Percentiles rank a stretch among this genome's conserved stretches.
These are phyloP conservation scores for Amauroascus niger DNA, from an alignment of 2,329 filamentous ascomycete species.

Conservation along the genomic window DNA sequence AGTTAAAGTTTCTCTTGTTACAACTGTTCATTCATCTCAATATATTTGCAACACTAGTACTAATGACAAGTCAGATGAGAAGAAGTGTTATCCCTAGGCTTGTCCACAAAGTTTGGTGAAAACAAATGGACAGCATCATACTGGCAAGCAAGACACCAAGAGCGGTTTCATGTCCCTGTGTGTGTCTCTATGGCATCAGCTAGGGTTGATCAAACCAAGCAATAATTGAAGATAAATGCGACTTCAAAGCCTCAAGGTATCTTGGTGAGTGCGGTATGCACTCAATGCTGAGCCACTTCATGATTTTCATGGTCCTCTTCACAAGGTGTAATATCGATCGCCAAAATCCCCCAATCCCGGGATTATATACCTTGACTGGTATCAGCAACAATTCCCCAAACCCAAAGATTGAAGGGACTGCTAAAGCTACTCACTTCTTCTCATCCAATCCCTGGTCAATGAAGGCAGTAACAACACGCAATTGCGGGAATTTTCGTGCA, in stretches of 20 bases:
- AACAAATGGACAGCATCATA: background rate
- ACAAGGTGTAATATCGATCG: slow-evolving; percentile 90
- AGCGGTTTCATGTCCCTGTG: too few species aligned
- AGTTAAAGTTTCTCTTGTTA: background rate
- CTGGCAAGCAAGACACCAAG: too few species aligned
- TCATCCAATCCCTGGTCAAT: slow-evolving; percentile 93
- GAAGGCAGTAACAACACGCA: slow-evolving; percentile 90
- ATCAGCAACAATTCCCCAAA: slow-evolving; percentile 13
- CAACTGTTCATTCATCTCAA: background rate
- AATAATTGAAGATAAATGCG: background rate
- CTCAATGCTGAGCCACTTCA: background rate
- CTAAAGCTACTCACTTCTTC: slow-evolving; percentile 66
- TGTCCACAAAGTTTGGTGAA: too few species aligned
- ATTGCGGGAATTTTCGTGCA: slow-evolving; percentile 74
- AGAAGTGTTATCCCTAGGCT: too few species aligned
- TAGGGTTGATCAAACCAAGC: too few species aligned
- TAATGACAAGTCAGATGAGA: too few species aligned
- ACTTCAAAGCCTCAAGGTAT: background rate
- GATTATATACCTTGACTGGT: slow-evolving; percentile 69
- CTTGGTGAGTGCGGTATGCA: background rate
- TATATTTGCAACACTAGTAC: too few species aligned
- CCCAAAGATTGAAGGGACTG: background rate
- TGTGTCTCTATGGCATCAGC: too few species aligned
- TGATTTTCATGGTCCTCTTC: slow-evolving; percentile 15
- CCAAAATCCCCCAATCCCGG: slow-evolving; percentile 92